These are phyloP conservation scores for Penicillium macrosclerotiorum DNA, from an alignment of 495 filamentous ascomycete species.

Conservation along the genomic window DNA sequence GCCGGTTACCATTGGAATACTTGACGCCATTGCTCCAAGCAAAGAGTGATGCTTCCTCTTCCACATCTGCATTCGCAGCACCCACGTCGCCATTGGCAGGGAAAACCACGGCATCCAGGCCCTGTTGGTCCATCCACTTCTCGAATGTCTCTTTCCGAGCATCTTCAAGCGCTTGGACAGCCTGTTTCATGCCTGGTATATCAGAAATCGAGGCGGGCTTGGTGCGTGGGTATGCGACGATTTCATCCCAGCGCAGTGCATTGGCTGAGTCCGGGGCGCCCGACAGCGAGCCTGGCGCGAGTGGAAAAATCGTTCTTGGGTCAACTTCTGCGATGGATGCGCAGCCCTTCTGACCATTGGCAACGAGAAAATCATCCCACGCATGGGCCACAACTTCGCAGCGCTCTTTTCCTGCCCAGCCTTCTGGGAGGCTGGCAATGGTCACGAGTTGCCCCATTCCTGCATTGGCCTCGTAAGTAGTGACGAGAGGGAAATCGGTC, in stretches of 20 bases:
- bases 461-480: conserved; percentile 30
- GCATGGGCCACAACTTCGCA: conserved; percentile 33
- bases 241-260: conserved; percentile 30
- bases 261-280: conserved; percentile 33
- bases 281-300: conserved; percentile 28
- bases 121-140: conserved; percentile 32
- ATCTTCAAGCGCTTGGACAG: conserved; percentile 26
- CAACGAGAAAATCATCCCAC: conserved; percentile 34
- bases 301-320: conserved; percentile 32
- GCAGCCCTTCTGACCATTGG: conserved; percentile 27
- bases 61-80: conserved; percentile 27
- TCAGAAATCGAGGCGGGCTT: conserved; percentile 26
- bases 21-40: conserved; percentile 38
- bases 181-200: conserved; percentile 26
- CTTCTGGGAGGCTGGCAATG: conserved; percentile 29
- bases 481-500: conserved; percentile 33
- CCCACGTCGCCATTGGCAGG: conserved; percentile 34
- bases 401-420: conserved; percentile 32
- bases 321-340: conserved; percentile 27
- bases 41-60: conserved; percentile 22
- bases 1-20: conserved; percentile 36
- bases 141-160: conserved; percentile 32
- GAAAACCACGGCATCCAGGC: conserved; percentile 36
- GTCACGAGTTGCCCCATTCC: conserved; percentile 29
- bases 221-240: conserved; percentile 29